Evolutionary conservation across 2,329 filamentous ascomycete species (phyloP).

Genomic region (Penicillium sp.): DNA sequence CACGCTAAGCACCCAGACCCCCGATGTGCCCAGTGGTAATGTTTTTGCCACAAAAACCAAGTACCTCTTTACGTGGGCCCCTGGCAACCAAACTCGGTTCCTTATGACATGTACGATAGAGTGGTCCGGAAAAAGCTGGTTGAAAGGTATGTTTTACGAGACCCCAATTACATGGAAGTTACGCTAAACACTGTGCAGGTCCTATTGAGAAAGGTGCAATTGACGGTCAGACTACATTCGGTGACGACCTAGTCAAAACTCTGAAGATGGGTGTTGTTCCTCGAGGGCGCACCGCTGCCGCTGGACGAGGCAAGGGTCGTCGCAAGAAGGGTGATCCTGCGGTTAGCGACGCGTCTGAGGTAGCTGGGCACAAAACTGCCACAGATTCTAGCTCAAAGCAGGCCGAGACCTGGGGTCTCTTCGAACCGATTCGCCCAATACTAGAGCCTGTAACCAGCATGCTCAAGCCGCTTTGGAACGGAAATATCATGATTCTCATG

Average conservation of each 20-base stretch:
- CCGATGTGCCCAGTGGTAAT: conserved; percentile 91
- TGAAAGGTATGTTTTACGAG: conserved; percentile 67
- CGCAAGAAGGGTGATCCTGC: conserved; percentile 56
- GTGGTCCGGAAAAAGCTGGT: conserved; percentile 97
- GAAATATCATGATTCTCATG: conserved; percentile 74
- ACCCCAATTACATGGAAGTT: background rate
- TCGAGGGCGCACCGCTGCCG: conserved; percentile 54
- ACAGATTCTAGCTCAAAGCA: conserved; percentile 39
- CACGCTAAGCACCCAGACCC: conserved; percentile 80
- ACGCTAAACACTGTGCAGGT: conserved; percentile 53
- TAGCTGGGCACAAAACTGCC: conserved; percentile 43
- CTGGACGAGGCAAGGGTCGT: conserved; percentile 56
- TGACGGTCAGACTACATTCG: conserved; percentile 82
- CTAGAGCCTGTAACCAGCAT: conserved; percentile 69
- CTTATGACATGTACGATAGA: conserved; percentile 88
- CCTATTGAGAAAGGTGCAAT: conserved; percentile 95
- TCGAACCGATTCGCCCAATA: conserved; percentile 73
- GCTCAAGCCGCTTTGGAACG: conserved; percentile 67
- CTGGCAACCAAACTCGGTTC: conserved; percentile 79
- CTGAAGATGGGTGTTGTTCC: conserved; percentile 71
- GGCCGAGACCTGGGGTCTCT: conserved; percentile 66
- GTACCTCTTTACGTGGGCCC: conserved; percentile 91
- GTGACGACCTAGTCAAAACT: conserved; percentile 72
- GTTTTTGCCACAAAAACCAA: conserved; percentile 89
- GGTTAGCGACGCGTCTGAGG: conserved; percentile 38